Conservation (phyloP, 257 asterid species). For the Gynochthodes officinalis region DNA sequence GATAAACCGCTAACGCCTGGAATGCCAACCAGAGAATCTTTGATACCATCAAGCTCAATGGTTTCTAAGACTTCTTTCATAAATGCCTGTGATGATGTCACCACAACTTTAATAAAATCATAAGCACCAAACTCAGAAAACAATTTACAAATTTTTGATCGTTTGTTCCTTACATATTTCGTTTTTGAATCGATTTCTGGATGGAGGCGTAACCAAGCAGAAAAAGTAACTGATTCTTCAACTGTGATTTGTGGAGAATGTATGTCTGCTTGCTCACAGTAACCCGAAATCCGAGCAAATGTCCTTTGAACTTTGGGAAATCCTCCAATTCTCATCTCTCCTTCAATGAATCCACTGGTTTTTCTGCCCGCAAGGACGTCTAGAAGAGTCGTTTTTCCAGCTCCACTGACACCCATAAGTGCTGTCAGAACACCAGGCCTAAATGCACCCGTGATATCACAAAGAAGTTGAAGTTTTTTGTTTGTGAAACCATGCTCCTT, state of each 20-base stretch:
- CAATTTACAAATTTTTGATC: background rate
- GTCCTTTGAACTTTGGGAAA: slow-evolving; percentile 52
- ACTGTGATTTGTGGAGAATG: no score
- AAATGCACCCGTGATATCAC: slow-evolving; percentile 45
- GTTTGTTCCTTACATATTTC: slow-evolving; percentile 30
- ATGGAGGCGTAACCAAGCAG: slow-evolving; percentile 62
- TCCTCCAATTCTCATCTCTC: slow-evolving; percentile 49
- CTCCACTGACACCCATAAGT: slow-evolving; percentile 61
- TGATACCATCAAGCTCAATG: slow-evolving; percentile 51
- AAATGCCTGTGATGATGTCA: slow-evolving; percentile 35
- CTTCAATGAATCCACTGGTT: slow-evolving; percentile 42
- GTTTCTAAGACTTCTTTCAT: slow-evolving; percentile 55
- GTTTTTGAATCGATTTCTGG: slow-evolving; percentile 37
- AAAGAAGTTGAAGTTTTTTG: slow-evolving; percentile 43
- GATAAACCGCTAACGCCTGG: slow-evolving; percentile 50
- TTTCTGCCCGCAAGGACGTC: slow-evolving; percentile 62
- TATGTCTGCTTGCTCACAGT: no score
- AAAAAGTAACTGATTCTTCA: slow-evolving; percentile 48
- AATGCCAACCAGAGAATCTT: slow-evolving; percentile 47
- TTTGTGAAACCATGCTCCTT: slow-evolving; percentile 42
- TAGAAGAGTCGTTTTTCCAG: slow-evolving; percentile 60
- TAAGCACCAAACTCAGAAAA: slow-evolving; percentile 15
- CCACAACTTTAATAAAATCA: background rate
- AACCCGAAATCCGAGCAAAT: no score
- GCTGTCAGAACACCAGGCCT: slow-evolving; percentile 60